phyloP scores from a whole-genome alignment of 257 asterid genomes.

The Nicotiana noctiflora region DNA sequence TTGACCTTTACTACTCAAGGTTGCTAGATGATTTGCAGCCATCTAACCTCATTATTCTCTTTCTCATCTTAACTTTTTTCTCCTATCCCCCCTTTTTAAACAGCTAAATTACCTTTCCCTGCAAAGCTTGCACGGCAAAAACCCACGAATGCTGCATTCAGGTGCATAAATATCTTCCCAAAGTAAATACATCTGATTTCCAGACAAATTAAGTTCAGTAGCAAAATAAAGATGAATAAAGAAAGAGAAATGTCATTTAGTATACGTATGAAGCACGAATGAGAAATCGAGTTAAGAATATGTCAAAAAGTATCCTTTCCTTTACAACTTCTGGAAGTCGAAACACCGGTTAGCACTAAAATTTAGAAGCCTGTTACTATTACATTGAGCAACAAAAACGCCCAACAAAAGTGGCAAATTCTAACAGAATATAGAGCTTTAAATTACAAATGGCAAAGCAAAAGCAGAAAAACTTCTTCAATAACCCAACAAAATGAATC shows the following conservation, averaged over 20 bases:
- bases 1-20: neutral
- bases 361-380: neutral
- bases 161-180: neutral
- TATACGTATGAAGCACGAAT: neutral
- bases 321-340: neutral
- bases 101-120: neutral
- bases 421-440: constrained; percentile 3
- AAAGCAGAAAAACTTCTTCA: constrained; percentile 1
- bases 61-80: neutral
- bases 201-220: neutral
- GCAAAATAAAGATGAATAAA: neutral
- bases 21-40: neutral
- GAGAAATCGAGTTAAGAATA: neutral
- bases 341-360: neutral
- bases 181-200: neutral
- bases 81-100: neutral
- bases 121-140: neutral
- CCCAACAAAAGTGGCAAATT: neutral
- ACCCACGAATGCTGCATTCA: neutral
- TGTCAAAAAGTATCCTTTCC: neutral
- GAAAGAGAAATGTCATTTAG: neutral
- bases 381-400: constrained; percentile 2
- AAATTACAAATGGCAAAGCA: constrained; percentile 4
- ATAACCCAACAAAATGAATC: constrained; percentile 8
- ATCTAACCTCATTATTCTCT: neutral